Percentiles rank a stretch among this genome's conserved stretches.
Conservation (phyloP, 495 filamentous ascomycete species). For the Neurospora pannonica region DNA sequence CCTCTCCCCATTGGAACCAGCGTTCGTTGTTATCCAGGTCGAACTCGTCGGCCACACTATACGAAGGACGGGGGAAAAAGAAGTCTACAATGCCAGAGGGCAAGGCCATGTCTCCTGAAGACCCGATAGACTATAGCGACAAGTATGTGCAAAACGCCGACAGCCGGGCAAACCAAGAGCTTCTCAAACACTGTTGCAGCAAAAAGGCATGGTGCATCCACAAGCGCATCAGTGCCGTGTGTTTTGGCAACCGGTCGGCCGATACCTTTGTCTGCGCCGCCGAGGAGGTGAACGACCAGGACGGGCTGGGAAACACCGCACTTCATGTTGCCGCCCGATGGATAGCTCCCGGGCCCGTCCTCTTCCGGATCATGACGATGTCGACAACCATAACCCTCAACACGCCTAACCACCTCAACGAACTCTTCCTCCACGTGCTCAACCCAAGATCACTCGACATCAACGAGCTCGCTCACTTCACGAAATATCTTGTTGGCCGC, state of each 20-base stretch:
- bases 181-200: constrained; percentile 8
- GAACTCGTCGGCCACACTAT: background rate
- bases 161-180: constrained; percentile 7
- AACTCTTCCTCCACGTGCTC: constrained; percentile 11
- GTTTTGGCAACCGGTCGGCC: constrained; percentile 1
- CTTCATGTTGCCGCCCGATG: constrained; percentile 11
- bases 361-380: constrained; percentile 1
- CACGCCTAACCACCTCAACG: constrained; percentile 4
- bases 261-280: constrained; percentile 4
- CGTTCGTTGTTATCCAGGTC: background rate
- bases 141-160: background rate
- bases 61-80: background rate
- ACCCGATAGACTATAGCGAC: background rate
- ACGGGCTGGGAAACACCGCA: constrained; percentile 7
- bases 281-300: constrained; percentile 4
- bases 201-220: constrained; percentile 7
- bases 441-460: constrained; percentile 1
- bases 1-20: background rate
- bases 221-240: constrained; percentile 7
- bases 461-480: background rate
- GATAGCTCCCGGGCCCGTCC: constrained; percentile 5
- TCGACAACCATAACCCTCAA: background rate
- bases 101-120: background rate
- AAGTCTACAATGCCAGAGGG: background rate
- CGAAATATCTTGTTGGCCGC: background rate